Evolutionary conservation across 2,329 filamentous ascomycete species (phyloP).

Genomic region (Venturia nashicola): DNA sequence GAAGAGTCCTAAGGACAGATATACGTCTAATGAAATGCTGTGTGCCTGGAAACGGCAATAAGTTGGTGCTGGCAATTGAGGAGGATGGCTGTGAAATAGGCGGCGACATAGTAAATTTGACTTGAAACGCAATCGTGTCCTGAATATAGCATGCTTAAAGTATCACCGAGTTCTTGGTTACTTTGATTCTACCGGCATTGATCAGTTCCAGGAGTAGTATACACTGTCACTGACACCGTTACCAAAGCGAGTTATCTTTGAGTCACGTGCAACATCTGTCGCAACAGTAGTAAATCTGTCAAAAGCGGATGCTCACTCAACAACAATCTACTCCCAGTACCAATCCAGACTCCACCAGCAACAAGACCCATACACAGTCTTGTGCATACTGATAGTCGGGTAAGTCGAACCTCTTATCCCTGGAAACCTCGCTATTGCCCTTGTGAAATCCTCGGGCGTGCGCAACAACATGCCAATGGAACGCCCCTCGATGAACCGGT

Average conservation of each 20-base stretch:
- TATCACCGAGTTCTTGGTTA: not conserved
- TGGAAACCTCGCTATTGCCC: not conserved
- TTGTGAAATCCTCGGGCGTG: not conserved
- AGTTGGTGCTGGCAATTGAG: not conserved
- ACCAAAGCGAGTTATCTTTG: not conserved
- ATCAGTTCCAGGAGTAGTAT: not conserved
- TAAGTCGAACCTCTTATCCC: not conserved
- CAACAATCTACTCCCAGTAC: not conserved
- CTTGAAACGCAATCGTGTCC: not conserved
- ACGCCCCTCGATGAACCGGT: not conserved
- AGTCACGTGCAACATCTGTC: not conserved
- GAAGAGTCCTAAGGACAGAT: not conserved
- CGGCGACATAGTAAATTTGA: not conserved
- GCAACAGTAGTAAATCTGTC: not conserved
- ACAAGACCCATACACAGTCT: constrained; percentile 1
- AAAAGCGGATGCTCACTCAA: not conserved
- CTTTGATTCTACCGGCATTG: not conserved
- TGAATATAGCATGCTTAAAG: not conserved
- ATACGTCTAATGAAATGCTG: not conserved
- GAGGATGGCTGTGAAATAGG: not conserved
- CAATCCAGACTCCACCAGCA: not conserved
- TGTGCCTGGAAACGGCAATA: not conserved
- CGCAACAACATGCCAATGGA: not conserved
- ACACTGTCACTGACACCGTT: not conserved
- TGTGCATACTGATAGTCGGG: not conserved